phyloP scores from a whole-genome alignment of 352 stramenopile genomes.

The Pythium oligandrum region DNA sequence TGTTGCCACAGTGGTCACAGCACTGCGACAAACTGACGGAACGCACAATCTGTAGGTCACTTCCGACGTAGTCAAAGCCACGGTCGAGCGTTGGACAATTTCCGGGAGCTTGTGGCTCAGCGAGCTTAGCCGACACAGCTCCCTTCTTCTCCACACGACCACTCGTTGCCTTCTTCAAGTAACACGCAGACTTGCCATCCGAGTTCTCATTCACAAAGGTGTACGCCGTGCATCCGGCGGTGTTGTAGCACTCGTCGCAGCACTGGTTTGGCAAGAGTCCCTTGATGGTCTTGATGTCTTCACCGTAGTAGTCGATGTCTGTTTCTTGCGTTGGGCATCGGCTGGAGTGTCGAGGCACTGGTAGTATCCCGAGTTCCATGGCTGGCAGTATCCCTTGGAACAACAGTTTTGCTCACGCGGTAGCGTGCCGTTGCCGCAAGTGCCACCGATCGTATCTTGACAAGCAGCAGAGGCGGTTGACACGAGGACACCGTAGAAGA shows the following conservation, averaged over 20 bases:
- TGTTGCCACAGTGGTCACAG: slow-evolving; percentile 11
- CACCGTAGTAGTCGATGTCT: slow-evolving; percentile 18
- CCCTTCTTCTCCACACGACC: background rate
- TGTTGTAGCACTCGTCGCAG: slow-evolving; percentile 20
- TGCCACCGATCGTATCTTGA: no score
- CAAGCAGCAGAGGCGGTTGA: no score
- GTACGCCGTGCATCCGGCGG: slow-evolving; percentile 24
- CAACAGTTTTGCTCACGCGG: no score
- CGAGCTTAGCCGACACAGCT: slow-evolving; percentile 6
- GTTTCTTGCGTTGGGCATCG: slow-evolving; percentile 21
- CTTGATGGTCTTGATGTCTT: slow-evolving; percentile 12
- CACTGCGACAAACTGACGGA: background rate
- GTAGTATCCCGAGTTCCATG: slow-evolving; percentile 18
- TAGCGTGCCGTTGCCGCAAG: no score
- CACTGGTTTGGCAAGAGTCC: slow-evolving; percentile 13
- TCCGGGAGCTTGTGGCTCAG: no score
- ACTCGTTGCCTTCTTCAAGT: slow-evolving; percentile 14
- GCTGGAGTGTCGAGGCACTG: slow-evolving; percentile 17
- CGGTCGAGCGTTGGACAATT: no score
- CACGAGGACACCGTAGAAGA: no score
- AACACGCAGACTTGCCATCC: slow-evolving; percentile 14
- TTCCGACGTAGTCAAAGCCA: no score
- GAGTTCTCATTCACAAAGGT: slow-evolving; percentile 26
- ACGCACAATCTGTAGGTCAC: slow-evolving; percentile 6
- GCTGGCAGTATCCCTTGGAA: slow-evolving; percentile 21